Conservation (phyloP, 1,284 basidiomycete genomes). For the Agaricales sp. region DNA sequence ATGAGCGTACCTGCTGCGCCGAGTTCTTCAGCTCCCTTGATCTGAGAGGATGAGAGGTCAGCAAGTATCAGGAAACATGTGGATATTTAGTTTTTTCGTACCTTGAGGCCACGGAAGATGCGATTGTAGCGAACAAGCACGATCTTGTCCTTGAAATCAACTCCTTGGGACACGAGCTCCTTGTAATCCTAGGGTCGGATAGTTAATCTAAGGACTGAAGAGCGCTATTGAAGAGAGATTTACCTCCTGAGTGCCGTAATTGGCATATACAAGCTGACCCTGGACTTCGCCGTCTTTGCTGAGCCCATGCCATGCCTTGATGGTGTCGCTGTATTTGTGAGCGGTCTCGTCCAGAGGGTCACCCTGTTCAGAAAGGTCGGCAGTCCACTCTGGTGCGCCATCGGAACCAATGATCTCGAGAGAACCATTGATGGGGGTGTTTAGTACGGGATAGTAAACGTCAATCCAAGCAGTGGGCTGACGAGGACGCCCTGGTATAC, state of each 20-base stretch:
- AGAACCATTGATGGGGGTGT: constrained; percentile 57
- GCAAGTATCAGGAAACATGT: neutral
- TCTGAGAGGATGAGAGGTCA: constrained; percentile 24
- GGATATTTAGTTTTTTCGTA: constrained; percentile 19
- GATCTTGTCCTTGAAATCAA: constrained; percentile 73
- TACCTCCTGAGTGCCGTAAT: constrained; percentile 66
- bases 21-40: constrained; percentile 75
- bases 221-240: neutral
- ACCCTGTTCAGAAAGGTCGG: constrained; percentile 59
- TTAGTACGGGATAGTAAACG: constrained; percentile 76
- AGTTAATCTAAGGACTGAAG: neutral
- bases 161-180: constrained; percentile 46
- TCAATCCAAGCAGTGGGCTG: constrained; percentile 68
- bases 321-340: constrained; percentile 41
- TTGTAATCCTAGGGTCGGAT: constrained; percentile 49
- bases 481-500: constrained; percentile 18
- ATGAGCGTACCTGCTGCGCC: constrained; percentile 51
- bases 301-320: constrained; percentile 64
- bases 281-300: constrained; percentile 54
- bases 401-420: constrained; percentile 49
- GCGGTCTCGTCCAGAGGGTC: constrained; percentile 56
- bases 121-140: constrained; percentile 79
- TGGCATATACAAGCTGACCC: constrained; percentile 57
- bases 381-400: constrained; percentile 51
- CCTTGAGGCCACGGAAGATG: constrained; percentile 80